Evolutionary conservation across 768 basidiomycete genomes (phyloP).

Genomic region (Suillus placidus): DNA sequence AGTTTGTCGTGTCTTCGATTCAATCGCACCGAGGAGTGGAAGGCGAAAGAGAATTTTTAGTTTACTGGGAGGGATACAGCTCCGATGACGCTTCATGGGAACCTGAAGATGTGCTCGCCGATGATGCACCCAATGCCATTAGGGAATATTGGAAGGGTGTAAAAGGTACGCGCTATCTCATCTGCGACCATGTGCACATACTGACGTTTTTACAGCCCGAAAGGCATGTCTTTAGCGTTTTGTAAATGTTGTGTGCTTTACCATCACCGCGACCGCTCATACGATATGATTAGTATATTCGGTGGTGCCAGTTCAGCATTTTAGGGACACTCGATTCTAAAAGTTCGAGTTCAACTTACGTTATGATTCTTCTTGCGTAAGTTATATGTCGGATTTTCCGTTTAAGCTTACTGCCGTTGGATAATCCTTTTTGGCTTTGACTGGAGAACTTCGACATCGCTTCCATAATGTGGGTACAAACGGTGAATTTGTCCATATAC

Average conservation of each 20-base stretch:
- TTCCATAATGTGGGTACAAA: neutral
- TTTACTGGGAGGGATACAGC: constrained; percentile 60
- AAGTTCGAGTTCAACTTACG: neutral
- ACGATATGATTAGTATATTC: neutral
- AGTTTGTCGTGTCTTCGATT: constrained; percentile 45
- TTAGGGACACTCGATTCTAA: neutral
- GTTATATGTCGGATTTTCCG: neutral
- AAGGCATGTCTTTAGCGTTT: neutral
- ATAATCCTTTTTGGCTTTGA: neutral
- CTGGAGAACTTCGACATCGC: neutral
- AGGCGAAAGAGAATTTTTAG: constrained; percentile 45
- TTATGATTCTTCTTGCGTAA: neutral
- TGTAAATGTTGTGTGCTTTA: neutral
- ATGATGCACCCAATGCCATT: constrained; percentile 53
- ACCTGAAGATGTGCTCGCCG: constrained; percentile 43
- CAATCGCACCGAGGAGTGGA: constrained; percentile 38
- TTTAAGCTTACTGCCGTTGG: neutral
- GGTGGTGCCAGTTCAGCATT: neutral
- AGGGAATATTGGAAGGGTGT: constrained; percentile 39
- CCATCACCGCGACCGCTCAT: neutral
- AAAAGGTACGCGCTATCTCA: constrained; percentile 14
- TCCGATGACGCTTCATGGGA: constrained; percentile 62
- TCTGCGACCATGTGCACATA: neutral
- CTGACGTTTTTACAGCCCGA: neutral
- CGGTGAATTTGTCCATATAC: neutral